phyloP scores from a whole-genome alignment of 2,329 filamentous ascomycete genomes.

The Penicillium fuscoglaucum region DNA sequence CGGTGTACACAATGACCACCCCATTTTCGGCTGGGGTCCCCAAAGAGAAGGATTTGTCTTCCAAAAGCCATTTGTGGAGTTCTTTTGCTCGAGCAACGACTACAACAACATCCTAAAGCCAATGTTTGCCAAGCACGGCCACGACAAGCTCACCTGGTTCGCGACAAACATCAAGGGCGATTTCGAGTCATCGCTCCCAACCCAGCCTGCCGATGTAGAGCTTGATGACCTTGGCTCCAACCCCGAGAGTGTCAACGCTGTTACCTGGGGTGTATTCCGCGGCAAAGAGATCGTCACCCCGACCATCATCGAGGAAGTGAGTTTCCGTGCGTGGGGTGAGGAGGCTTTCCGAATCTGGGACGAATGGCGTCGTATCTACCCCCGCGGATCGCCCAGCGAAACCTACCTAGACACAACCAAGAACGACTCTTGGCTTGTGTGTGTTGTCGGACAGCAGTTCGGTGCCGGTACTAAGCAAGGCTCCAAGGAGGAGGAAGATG shows the following conservation, averaged over 20 bases:
- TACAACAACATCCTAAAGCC: constrained; percentile 65
- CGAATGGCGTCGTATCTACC: constrained; percentile 90
- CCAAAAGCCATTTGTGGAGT: constrained; percentile 97
- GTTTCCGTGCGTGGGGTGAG: constrained; percentile 89
- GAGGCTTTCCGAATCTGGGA: constrained; percentile 95
- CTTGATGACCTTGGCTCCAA: constrained; percentile 34
- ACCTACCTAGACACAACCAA: constrained; percentile 67
- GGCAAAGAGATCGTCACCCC: constrained; percentile 95
- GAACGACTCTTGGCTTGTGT: constrained; percentile 82
- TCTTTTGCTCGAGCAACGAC: constrained; percentile 77
- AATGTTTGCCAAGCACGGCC: constrained; percentile 60
- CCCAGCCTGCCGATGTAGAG: constrained; percentile 29
- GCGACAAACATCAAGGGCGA: constrained; percentile 77
- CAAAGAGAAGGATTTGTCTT: constrained; percentile 85
- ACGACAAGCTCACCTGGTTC: constrained; percentile 79
- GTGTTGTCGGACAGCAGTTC: constrained; percentile 55
- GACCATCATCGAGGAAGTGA: constrained; percentile 94
- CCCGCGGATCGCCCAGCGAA: constrained; percentile 68
- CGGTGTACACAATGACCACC: constrained; percentile 72
- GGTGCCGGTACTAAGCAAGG: constrained; percentile 43
- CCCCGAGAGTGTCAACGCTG: constrained; percentile 74
- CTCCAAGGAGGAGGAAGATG: constrained; percentile 41
- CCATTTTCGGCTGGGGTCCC: constrained; percentile 90
- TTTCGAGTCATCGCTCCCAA: constrained; percentile 63
- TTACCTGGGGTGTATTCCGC: constrained; percentile 95